A percentile compares a stretch with the other conserved stretches of the same genome.
phyloP scores from a whole-genome alignment of 164 flowering plant species.

The Dillenia turbinata region DNA sequence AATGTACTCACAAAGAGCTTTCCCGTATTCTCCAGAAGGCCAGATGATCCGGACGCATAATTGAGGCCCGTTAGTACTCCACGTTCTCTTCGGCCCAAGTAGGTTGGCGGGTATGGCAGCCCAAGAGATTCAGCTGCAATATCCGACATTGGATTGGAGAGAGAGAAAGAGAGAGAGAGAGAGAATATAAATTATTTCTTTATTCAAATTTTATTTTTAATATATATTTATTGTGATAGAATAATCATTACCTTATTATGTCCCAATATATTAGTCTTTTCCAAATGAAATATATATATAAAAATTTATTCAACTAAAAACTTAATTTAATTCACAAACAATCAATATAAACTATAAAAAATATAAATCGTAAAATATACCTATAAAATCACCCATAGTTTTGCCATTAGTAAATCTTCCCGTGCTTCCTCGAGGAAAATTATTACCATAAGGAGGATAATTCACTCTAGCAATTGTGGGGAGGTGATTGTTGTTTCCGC shows the following conservation, averaged over 20 bases:
- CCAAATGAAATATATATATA: too few relatives aligned
- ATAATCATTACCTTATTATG: too few relatives aligned
- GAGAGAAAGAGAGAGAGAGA: too few relatives aligned
- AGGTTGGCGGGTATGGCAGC: slow-evolving; percentile 44
- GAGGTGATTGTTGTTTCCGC: slow-evolving; percentile 48
- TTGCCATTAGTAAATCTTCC: slow-evolving; percentile 62
- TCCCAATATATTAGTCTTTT: too few relatives aligned
- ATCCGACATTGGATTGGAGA: too few relatives aligned
- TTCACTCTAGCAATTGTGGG: slow-evolving; percentile 36
- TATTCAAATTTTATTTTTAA: too few relatives aligned
- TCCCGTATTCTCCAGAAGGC: slow-evolving; percentile 48
- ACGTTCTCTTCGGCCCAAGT: slow-evolving; percentile 5
- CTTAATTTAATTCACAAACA: too few relatives aligned
- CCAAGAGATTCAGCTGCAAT: slow-evolving; percentile 46
- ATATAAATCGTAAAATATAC: too few relatives aligned
- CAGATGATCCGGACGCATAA: slow-evolving; percentile 52
- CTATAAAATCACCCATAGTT: slow-evolving; percentile 29
- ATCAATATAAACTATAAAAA: too few relatives aligned
- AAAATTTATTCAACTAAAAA: neutral
- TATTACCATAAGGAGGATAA: slow-evolving; percentile 41
- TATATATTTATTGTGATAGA: too few relatives aligned
- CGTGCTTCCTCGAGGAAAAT: slow-evolving; percentile 34
- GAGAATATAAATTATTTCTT: too few relatives aligned
- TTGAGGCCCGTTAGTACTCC: slow-evolving; percentile 29
- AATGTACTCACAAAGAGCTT: slow-evolving; percentile 21